Evolutionary conservation across 768 basidiomycete genomes (phyloP).

Genomic region (Cyclocybe aegerita): DNA sequence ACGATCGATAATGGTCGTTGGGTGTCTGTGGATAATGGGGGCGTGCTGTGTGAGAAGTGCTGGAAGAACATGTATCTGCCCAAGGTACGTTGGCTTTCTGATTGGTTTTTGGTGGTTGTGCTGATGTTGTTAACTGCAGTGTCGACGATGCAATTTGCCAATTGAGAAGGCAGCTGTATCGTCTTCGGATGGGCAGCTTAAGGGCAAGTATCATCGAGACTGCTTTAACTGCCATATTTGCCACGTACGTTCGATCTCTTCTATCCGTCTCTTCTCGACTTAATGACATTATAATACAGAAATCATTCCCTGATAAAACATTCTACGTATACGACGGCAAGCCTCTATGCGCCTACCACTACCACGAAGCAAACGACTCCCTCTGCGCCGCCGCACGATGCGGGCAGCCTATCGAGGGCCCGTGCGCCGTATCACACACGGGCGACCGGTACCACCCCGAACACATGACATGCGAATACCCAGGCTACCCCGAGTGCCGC

Average conservation of each 20-base stretch:
- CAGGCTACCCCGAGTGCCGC: slow-evolving; percentile 44
- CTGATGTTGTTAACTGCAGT: slow-evolving; percentile 41
- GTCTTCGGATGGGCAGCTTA: slow-evolving; percentile 89
- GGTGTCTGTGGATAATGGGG: slow-evolving; percentile 76
- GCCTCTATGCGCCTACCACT: slow-evolving; percentile 90
- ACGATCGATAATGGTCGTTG: slow-evolving; percentile 78
- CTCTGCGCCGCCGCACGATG: slow-evolving; percentile 79
- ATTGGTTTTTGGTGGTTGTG: slow-evolving; percentile 3
- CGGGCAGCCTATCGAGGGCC: slow-evolving; percentile 89
- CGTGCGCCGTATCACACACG: slow-evolving; percentile 84
- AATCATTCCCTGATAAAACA: slow-evolving; percentile 87
- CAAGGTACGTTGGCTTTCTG: slow-evolving; percentile 52
- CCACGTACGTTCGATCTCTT: slow-evolving; percentile 48
- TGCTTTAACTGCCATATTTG: slow-evolving; percentile 91
- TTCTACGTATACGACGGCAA: slow-evolving; percentile 93
- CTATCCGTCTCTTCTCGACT: slow-evolving; percentile 3
- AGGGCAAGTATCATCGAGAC: slow-evolving; percentile 91
- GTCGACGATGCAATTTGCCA: slow-evolving; percentile 80
- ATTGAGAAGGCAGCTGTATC: slow-evolving; percentile 93
- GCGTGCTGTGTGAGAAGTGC: slow-evolving; percentile 82
- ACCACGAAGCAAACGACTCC: slow-evolving; percentile 89
- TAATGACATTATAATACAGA: slow-evolving; percentile 35
- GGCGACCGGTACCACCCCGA: slow-evolving; percentile 86
- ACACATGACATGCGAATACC: slow-evolving; percentile 84
- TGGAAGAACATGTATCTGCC: slow-evolving; percentile 98